Evolutionary conservation across 495 filamentous ascomycete genomes (phyloP).

Genomic region (Podospora pseudoanserina): DNA sequence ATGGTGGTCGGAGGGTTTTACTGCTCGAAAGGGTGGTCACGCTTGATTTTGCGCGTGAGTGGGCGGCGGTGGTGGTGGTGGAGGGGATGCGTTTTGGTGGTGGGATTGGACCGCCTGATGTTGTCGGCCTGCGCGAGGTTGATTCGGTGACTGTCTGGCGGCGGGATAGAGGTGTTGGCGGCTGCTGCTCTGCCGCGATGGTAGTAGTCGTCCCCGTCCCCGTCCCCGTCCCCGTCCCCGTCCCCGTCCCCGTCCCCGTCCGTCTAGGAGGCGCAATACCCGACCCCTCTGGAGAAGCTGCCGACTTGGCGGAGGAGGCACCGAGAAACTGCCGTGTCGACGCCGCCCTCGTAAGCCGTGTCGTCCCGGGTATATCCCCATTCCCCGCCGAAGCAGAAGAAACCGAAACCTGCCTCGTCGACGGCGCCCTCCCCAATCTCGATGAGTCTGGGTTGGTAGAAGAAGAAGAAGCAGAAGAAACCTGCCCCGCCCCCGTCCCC

Average conservation of each 20-base stretch:
- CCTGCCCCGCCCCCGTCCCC: background rate
- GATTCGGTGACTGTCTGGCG: conserved; percentile 21
- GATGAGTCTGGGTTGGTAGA: background rate
- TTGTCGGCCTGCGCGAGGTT: conserved; percentile 22
- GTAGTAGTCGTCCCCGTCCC: too few relatives aligned
- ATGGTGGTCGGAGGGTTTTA: conserved; percentile 44
- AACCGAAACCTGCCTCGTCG: background rate
- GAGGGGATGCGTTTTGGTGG: conserved; percentile 21
- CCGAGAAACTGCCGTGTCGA: background rate
- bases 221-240: background rate
- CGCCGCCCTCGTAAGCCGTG: background rate
- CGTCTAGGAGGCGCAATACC: background rate
- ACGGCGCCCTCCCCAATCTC: background rate
- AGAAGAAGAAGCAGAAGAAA: background rate
- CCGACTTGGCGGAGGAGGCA: background rate
- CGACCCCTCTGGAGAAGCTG: too few relatives aligned
- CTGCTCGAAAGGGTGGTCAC: conserved; percentile 41
- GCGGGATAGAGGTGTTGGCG: background rate
- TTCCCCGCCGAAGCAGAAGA: background rate
- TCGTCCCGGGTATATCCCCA: background rate
- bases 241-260: background rate
- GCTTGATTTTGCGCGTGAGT: conserved; percentile 39
- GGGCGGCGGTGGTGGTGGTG: conserved; percentile 6
- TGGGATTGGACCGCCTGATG: conserved; percentile 18
- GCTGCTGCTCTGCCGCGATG: background rate